Evolutionary conservation across 2,329 filamentous ascomycete genomes (phyloP), one percentile per base, ranked within the genome.

Genomic region (Clathrospora elynae): DNA sequence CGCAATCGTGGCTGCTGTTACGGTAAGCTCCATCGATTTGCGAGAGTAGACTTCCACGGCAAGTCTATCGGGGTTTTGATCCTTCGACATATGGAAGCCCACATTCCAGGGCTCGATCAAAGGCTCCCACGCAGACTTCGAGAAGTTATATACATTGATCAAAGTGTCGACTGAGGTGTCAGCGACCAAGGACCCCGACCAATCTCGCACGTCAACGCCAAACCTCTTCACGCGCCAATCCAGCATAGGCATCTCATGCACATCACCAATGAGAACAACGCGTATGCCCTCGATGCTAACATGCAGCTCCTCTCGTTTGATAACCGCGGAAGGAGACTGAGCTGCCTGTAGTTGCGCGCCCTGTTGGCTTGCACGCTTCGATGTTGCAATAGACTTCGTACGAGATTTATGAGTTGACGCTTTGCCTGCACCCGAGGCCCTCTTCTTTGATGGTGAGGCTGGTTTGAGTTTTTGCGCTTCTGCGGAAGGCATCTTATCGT

Each of bases 111-210:
- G 95, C 67, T 99, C 93, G 17, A 99, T 83, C 22, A 99, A 74
- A 3, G 93, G 93, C 68, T 99, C 93, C 93, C 93, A 99, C 3
- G 90, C 90, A 0, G 93, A 99, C 69, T 99, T 99, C 10, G 93
- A 93, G 72, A 99, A 99, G 71, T 99, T 99, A 77, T 96, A 99
- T 17, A 99, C 86, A 61, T 97, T 99, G 59, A 95, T 82, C 70
- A 96, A 96, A 53, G 92, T 90, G 51, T 96, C 90, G 33, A 99
- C 85, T n/a, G 83, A 87, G 0, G 90, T 88, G 64, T 96, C 90
- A 0, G 89, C 92, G 61, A 85, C 90, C 69, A 99, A 78, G 14
- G 85, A 86, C 4, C 85, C 86, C 1, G 92, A 92, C 93, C 93
- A 99, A 65, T 99, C 90, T 54, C 87, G 84, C 3, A 95, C 88